These are phyloP conservation scores for Phytophthora pini DNA, from an alignment of 352 stramenopile species.

Conservation along the genomic window DNA sequence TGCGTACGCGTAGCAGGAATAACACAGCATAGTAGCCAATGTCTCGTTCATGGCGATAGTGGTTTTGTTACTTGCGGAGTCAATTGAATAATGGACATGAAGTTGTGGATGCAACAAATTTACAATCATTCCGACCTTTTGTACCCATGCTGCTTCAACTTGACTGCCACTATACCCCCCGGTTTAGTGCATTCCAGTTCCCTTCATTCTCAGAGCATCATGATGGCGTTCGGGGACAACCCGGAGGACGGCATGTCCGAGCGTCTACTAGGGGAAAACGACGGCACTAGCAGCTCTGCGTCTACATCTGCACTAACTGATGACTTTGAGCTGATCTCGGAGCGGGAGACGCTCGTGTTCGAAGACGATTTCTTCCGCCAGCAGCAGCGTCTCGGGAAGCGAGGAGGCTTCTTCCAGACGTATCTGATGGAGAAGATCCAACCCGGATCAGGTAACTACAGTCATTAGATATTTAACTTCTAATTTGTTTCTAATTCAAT, in stretches of 20 bases:
- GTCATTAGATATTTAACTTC: background rate
- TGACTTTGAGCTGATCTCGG: slow-evolving; percentile 76
- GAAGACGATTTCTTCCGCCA: slow-evolving; percentile 59
- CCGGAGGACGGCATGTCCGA: slow-evolving; percentile 32
- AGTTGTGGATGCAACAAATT: background rate
- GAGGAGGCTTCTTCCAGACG: slow-evolving; percentile 64
- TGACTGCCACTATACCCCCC: slow-evolving; percentile 3
- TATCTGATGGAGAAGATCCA: slow-evolving; percentile 87
- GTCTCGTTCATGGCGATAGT: slow-evolving; percentile 42
- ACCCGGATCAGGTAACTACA: slow-evolving; percentile 70
- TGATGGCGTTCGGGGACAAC: slow-evolving; percentile 58
- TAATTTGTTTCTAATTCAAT: slow-evolving; percentile 8
- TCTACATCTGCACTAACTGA: slow-evolving; percentile 24
- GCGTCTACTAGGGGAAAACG: slow-evolving; percentile 28
- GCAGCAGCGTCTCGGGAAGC: slow-evolving; percentile 40
- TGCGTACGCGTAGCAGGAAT: slow-evolving; percentile 71
- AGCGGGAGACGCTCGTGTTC: slow-evolving; percentile 84
- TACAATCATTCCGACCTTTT: slow-evolving; percentile 3
- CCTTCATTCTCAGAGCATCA: slow-evolving; percentile 30
- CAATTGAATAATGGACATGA: slow-evolving; percentile 6
- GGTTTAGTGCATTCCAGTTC: slow-evolving; percentile 3
- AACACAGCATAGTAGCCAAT: slow-evolving; percentile 50
- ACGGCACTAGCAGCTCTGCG: slow-evolving; percentile 5
- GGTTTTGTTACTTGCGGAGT: background rate
- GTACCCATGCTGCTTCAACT: background rate